Conservation (phyloP, 2,329 filamentous ascomycete genomes). For the Phaeosphaeriaceae sp. region DNA sequence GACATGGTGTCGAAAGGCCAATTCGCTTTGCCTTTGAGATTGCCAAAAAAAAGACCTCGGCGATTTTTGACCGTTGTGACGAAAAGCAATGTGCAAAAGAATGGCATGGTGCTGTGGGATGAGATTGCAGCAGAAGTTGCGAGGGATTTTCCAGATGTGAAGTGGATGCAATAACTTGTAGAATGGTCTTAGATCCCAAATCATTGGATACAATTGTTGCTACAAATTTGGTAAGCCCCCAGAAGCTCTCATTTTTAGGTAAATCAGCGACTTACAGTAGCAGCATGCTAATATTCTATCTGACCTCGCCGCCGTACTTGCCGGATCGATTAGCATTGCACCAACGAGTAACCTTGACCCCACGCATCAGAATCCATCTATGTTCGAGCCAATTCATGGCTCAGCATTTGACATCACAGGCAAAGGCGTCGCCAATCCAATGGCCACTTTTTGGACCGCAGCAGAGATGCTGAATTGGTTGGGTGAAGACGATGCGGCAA, state of each 20-base stretch:
- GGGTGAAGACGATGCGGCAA: constrained; percentile 59
- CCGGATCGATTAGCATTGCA: constrained; percentile 74
- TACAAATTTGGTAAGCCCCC: constrained; percentile 58
- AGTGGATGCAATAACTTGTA: constrained; percentile 68
- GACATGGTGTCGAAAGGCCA: constrained; percentile 64
- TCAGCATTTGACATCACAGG: constrained; percentile 65
- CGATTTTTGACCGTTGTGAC: constrained; percentile 69
- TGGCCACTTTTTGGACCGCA: constrained; percentile 66
- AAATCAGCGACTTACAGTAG: constrained; percentile 53
- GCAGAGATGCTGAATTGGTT: constrained; percentile 66
- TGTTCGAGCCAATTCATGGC: constrained; percentile 69
- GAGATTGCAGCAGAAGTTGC: constrained; percentile 64
- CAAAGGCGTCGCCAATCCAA: constrained; percentile 63
- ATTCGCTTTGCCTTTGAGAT: constrained; percentile 69
- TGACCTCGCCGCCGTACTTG: constrained; percentile 72
- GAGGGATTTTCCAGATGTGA: constrained; percentile 65
- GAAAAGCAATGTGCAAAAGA: constrained; percentile 70
- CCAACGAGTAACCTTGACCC: constrained; percentile 74
- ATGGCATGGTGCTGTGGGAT: constrained; percentile 73
- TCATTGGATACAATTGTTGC: constrained; percentile 68
- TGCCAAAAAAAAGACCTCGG: constrained; percentile 61
- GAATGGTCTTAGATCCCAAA: constrained; percentile 67
- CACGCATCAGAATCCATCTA: constrained; percentile 63
- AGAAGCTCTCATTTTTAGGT: constrained; percentile 60
- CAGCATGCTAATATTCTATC: constrained; percentile 70